A percentile compares a stretch with the other conserved stretches of the same genome.
Evolutionary conservation across 495 filamentous ascomycete genomes (phyloP).

Genomic region (Annulohypoxylon maeteangense): DNA sequence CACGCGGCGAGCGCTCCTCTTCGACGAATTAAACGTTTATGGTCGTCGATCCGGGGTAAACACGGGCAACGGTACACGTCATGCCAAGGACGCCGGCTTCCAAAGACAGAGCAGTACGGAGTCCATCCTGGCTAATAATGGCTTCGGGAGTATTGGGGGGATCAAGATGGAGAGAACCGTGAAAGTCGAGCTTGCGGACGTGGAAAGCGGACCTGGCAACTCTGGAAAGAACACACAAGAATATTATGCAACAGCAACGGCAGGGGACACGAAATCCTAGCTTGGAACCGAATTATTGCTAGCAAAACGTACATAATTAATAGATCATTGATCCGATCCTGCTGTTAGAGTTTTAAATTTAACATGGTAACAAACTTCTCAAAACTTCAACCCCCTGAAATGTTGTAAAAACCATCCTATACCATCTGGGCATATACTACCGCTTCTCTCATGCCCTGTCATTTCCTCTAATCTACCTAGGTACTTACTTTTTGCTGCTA

Average conservation of each 20-base stretch:
- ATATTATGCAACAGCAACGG: slow-evolving; percentile 36
- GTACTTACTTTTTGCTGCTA: too few species aligned
- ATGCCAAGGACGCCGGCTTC: slow-evolving; percentile 25
- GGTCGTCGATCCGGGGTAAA: slow-evolving; percentile 10
- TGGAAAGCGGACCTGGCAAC: slow-evolving; percentile 19
- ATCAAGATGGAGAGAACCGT: slow-evolving; percentile 40
- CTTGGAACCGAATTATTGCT: background rate
- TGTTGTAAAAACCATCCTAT: too few species aligned
- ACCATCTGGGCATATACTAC: too few species aligned
- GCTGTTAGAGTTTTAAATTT: background rate
- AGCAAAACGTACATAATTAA: background rate
- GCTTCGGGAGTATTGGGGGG: slow-evolving; percentile 19
- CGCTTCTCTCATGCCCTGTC: too few species aligned
- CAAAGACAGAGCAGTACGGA: slow-evolving; percentile 37
- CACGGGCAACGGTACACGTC: background rate
- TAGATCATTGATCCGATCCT: background rate
- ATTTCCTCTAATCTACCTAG: too few species aligned
- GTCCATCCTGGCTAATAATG: slow-evolving; percentile 27
- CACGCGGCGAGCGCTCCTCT: slow-evolving; percentile 62
- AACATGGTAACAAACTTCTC: background rate
- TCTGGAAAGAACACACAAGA: background rate
- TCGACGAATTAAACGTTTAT: slow-evolving; percentile 39
- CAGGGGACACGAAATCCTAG: slow-evolving; percentile 21
- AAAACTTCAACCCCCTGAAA: too few species aligned
- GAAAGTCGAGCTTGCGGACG: slow-evolving; percentile 34